phyloP scores from a whole-genome alignment of 1,284 basidiomycete genomes.

The Cutaneotrichosporon cavernicola region DNA sequence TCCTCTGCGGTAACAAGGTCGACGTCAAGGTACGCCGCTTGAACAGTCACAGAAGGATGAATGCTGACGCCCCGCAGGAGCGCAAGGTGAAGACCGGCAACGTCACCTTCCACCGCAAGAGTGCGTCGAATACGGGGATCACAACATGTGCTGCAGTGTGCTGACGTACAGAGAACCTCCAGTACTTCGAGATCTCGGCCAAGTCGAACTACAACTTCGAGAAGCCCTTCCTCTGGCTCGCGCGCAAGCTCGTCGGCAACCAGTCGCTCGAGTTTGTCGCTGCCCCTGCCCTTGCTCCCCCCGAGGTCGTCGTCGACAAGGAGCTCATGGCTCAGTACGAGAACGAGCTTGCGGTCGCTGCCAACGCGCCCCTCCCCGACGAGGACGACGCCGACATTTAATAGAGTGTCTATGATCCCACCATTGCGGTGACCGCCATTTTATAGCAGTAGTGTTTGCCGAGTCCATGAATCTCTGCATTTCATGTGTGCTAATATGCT shows the following conservation, averaged over 20 bases:
- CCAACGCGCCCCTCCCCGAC: slow-evolving; percentile 53
- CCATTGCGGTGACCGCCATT: slow-evolving; percentile 8
- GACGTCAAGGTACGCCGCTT: slow-evolving; percentile 82
- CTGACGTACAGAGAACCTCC: slow-evolving; percentile 71
- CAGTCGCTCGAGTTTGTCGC: slow-evolving; percentile 89
- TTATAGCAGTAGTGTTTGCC: slow-evolving; percentile 21
- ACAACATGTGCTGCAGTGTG: background rate
- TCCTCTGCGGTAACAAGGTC: slow-evolving; percentile 99
- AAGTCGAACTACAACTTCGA: slow-evolving; percentile 99
- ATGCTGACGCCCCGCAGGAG: slow-evolving; percentile 62
- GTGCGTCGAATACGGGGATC: slow-evolving; percentile 27
- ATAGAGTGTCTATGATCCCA: slow-evolving; percentile 20
- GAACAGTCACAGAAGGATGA: background rate
- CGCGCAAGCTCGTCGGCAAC: slow-evolving; percentile 96
- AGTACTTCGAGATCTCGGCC: slow-evolving; percentile 99
- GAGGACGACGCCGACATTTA: slow-evolving; percentile 54
- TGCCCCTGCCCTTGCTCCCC: slow-evolving; percentile 90
- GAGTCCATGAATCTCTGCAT: slow-evolving; percentile 32
- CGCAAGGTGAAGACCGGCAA: slow-evolving; percentile 99
- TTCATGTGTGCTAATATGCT: slow-evolving; percentile 16
- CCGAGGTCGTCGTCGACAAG: slow-evolving; percentile 84
- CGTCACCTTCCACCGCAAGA: slow-evolving; percentile 99
- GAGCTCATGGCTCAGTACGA: slow-evolving; percentile 76
- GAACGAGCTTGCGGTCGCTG: slow-evolving; percentile 68
- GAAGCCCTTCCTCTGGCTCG: slow-evolving; percentile 99